Conservation (phyloP, 768 basidiomycete species). For the Suillus clintonianus region DNA sequence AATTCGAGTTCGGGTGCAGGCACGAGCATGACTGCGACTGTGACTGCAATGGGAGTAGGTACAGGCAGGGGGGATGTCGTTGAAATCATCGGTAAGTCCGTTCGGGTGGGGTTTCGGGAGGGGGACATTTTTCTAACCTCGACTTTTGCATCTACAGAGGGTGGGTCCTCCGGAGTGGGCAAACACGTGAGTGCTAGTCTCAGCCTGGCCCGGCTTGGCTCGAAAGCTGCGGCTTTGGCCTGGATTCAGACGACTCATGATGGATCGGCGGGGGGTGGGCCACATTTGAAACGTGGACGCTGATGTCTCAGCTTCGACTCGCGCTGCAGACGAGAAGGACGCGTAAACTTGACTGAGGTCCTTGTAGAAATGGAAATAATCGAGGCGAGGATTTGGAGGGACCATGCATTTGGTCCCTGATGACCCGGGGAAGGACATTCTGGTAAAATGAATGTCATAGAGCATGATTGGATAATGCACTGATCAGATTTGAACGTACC, state of each 20-base stretch:
- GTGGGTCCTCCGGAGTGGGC: too few species aligned
- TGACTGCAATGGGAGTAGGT: conserved; percentile 27
- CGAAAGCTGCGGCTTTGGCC: too few species aligned
- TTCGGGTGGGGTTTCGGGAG: not conserved
- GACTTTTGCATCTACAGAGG: conserved; percentile 11
- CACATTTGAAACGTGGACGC: not conserved
- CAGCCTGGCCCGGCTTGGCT: too few species aligned
- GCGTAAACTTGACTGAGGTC: not conserved
- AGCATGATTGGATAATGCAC: not conserved
- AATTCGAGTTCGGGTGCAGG: conserved; percentile 23
- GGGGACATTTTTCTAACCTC: conserved; percentile 6
- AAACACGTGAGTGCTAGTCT: too few species aligned
- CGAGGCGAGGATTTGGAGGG: not conserved
- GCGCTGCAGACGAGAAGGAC: not conserved
- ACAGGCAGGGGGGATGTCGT: conserved; percentile 53
- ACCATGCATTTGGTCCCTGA: not conserved
- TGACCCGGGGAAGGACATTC: too few species aligned
- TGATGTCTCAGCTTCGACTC: not conserved
- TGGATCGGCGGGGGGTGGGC: not conserved
- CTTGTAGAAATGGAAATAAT: not conserved
- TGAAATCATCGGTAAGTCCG: conserved; percentile 68
- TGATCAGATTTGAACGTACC: not conserved
- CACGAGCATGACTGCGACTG: not conserved
- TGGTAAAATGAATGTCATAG: not conserved
- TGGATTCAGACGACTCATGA: too few species aligned